Evolutionary conservation across 768 basidiomycete genomes (phyloP).

Genomic region (Kwoniella sp.): DNA sequence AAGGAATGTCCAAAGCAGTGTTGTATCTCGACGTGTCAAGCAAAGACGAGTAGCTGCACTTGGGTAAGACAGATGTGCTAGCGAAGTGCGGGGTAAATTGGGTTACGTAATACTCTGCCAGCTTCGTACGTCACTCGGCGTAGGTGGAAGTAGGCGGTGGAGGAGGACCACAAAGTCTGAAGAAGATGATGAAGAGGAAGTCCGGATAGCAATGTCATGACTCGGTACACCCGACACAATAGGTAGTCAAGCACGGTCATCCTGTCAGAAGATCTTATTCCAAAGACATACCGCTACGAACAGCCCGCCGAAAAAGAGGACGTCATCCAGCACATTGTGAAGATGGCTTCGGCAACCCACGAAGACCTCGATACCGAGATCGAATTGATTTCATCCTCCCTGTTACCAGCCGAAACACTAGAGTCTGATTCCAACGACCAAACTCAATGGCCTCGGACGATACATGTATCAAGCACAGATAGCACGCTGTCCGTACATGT

Average conservation of each 20-base stretch:
- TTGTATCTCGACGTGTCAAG: background rate
- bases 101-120: background rate
- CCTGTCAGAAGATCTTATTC: too few relatives aligned
- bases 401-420: constrained; percentile 65
- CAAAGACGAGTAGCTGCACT: too few relatives aligned
- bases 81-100: background rate
- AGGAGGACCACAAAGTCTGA: background rate
- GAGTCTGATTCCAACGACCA: background rate
- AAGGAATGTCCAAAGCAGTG: too few relatives aligned
- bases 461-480: constrained; percentile 43
- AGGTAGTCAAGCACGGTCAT: too few relatives aligned
- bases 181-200: background rate
- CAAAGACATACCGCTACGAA: too few relatives aligned
- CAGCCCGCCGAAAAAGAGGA: too few relatives aligned
- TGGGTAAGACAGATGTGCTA: too few relatives aligned
- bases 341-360: background rate
- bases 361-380: constrained; percentile 58
- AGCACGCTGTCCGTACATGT: constrained; percentile 35
- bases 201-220: background rate
- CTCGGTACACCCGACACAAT: too few relatives aligned
- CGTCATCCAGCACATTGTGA: too few relatives aligned
- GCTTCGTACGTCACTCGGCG: background rate
- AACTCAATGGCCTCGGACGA: constrained; percentile 23
- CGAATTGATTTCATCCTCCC: constrained; percentile 64
- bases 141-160: background rate